A percentile compares a stretch with the other conserved stretches of the same genome.
Conservation (phyloP, 345 rosid species). For the Arabis alpina region DNA sequence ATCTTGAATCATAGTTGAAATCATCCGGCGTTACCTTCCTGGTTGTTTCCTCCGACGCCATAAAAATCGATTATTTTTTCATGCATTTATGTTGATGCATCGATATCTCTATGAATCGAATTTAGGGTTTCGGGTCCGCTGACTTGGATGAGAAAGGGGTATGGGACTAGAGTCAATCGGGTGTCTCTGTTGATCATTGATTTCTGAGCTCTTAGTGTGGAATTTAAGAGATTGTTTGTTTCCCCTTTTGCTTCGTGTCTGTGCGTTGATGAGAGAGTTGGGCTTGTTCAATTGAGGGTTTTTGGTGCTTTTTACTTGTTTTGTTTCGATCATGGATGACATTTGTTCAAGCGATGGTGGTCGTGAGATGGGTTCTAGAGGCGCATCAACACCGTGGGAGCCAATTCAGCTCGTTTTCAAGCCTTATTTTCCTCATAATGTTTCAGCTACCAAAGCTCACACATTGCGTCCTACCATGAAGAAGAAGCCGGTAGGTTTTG, state of each 20-base stretch:
- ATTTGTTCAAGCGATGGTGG: constrained; percentile 53
- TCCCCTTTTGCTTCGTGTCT: background rate
- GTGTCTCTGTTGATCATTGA: constrained; percentile 40
- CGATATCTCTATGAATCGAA: constrained; percentile 48
- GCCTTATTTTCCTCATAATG: constrained; percentile 45
- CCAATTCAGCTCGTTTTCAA: constrained; percentile 74
- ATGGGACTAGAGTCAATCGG: constrained; percentile 86
- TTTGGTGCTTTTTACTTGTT: constrained; percentile 45
- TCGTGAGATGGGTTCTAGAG: constrained; percentile 40
- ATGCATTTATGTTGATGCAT: constrained; percentile 31
- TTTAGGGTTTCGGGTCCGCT: constrained; percentile 46
- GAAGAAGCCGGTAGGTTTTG: constrained; percentile 72
- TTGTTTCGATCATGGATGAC: constrained; percentile 60
- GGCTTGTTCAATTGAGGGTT: constrained; percentile 42
- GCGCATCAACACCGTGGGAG: constrained; percentile 56
- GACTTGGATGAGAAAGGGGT: constrained; percentile 51
- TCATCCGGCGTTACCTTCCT: background rate
- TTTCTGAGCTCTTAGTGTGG: constrained; percentile 33
- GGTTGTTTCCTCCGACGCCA: constrained; percentile 11
- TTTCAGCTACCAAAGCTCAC: constrained; percentile 40
- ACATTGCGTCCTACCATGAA: constrained; percentile 56
- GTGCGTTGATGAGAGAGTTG: constrained; percentile 44
- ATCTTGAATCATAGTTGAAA: constrained; percentile 26
- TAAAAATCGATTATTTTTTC: constrained; percentile 12
- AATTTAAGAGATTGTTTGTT: constrained; percentile 36